phyloP scores from a whole-genome alignment of 176 grass and related monocot species.

The Ampelocalamus luodianensis region DNA sequence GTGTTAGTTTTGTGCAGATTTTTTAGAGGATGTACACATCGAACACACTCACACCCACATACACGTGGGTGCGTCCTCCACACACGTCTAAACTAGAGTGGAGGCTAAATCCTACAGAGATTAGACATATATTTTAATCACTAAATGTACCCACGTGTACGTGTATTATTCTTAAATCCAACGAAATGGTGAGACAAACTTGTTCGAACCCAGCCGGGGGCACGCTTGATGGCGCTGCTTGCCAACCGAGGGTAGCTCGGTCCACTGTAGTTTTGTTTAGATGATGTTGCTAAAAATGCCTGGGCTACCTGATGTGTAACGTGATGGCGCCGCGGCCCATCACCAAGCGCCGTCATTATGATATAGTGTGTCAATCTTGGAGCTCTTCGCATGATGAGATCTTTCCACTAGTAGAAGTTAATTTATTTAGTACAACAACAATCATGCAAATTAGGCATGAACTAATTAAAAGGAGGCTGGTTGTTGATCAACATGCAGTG shows the following conservation, averaged over 20 bases:
- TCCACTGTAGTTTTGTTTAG: neutral
- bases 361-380: neutral
- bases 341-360: neutral
- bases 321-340: neutral
- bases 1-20: no score
- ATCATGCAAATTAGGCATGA: neutral
- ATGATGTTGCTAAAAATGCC: neutral
- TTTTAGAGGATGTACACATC: neutral
- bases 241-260: no score
- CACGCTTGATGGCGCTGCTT: no score
- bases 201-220: no score
- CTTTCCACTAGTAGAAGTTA: neutral
- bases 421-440: neutral
- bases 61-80: no score
- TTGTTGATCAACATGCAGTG: neutral
- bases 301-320: neutral
- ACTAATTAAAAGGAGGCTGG: neutral
- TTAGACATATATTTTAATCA: no score
- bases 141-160: no score
- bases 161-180: no score
- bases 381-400: neutral
- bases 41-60: no score
- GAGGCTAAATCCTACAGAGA: no score
- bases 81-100: no score
- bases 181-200: no score